These are phyloP conservation scores for Odontarrhena argentea DNA, from an alignment of 345 rosid species.

Conservation along the genomic window DNA sequence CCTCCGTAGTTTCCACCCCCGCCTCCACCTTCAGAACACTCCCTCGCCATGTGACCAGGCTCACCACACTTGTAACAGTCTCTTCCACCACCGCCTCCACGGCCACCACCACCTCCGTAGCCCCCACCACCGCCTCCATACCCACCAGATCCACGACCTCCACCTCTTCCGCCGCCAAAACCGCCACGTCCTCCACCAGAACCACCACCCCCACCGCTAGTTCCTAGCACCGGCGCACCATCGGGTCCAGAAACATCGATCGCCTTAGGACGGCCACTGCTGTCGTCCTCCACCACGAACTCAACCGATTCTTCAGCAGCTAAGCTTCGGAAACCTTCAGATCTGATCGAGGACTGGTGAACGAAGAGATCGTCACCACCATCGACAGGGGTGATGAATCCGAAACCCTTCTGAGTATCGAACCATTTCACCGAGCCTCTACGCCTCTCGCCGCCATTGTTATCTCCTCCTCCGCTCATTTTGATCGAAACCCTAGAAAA, in stretches of 20 bases:
- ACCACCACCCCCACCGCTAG: slow-evolving; percentile 29
- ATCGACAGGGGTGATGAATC: slow-evolving; percentile 89
- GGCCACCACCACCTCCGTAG: slow-evolving; percentile 27
- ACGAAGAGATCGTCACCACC: slow-evolving; percentile 88
- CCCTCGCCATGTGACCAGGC: slow-evolving; percentile 40
- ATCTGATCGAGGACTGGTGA: slow-evolving; percentile 76
- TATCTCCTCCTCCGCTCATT: slow-evolving; percentile 38
- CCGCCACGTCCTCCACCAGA: slow-evolving; percentile 41
- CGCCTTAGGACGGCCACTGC: slow-evolving; percentile 68
- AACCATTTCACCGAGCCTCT: slow-evolving; percentile 77
- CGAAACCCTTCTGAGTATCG: slow-evolving; percentile 75
- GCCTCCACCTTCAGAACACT: slow-evolving; percentile 29
- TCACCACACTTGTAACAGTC: slow-evolving; percentile 44
- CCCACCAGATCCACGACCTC: slow-evolving; percentile 35
- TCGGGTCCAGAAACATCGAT: slow-evolving; percentile 76
- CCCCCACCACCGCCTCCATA: slow-evolving; percentile 27
- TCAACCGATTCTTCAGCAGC: slow-evolving; percentile 66
- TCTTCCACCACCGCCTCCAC: slow-evolving; percentile 39
- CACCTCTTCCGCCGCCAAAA: slow-evolving; percentile 39
- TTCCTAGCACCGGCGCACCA: slow-evolving; percentile 37
- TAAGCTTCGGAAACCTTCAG: slow-evolving; percentile 80
- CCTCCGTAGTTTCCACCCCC: slow-evolving; percentile 31
- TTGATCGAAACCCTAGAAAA: slow-evolving; percentile 34
- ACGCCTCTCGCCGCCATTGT: slow-evolving; percentile 33
- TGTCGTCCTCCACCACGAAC: slow-evolving; percentile 50